phyloP scores from a whole-genome alignment of 169 alveolate species.

The Plasmodium chabaudi region DNA sequence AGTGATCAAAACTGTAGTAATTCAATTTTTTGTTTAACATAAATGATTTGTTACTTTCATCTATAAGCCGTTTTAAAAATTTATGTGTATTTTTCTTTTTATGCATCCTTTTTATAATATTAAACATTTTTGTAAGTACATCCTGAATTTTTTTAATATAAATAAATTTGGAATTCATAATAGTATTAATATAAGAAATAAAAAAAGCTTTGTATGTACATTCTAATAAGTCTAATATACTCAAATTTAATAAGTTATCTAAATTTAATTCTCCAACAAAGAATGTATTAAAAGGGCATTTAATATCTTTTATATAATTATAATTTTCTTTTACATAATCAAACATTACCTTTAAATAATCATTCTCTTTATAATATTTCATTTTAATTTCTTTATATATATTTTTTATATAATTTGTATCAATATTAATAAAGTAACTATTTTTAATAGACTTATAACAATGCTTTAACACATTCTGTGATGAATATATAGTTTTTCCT shows the following conservation, averaged over 20 bases:
- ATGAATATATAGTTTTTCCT: conserved; percentile 36
- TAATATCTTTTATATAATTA: conserved; percentile 45
- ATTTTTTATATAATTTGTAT: conserved; percentile 33
- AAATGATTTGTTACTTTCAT: not conserved
- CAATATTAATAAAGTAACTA: conserved; percentile 69
- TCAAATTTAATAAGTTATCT: conserved; percentile 54
- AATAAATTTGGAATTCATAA: conserved; percentile 44
- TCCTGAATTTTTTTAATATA: conserved; percentile 53
- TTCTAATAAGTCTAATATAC: conserved; percentile 44
- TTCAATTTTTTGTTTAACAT: not conserved
- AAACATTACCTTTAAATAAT: conserved; percentile 53
- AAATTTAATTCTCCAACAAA: conserved; percentile 66
- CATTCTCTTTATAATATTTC: conserved; percentile 28
- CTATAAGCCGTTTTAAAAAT: not conserved
- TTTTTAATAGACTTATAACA: conserved; percentile 62
- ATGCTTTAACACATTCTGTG: conserved; percentile 36
- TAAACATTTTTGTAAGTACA: conserved; percentile 21
- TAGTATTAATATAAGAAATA: conserved; percentile 41
- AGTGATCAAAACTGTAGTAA: not conserved
- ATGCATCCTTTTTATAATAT: conserved; percentile 54
- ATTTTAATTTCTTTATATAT: conserved; percentile 57
- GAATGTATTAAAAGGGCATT: conserved; percentile 65
- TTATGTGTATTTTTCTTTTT: conserved; percentile 10
- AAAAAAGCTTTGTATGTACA: conserved; percentile 57
- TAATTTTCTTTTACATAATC: conserved; percentile 50